A percentile compares a stretch with the other conserved stretches of the same genome.
These are phyloP conservation scores for Mortierella hygrophila DNA, from an alignment of 192 early-diverging fungal species.

Conservation along the genomic window DNA sequence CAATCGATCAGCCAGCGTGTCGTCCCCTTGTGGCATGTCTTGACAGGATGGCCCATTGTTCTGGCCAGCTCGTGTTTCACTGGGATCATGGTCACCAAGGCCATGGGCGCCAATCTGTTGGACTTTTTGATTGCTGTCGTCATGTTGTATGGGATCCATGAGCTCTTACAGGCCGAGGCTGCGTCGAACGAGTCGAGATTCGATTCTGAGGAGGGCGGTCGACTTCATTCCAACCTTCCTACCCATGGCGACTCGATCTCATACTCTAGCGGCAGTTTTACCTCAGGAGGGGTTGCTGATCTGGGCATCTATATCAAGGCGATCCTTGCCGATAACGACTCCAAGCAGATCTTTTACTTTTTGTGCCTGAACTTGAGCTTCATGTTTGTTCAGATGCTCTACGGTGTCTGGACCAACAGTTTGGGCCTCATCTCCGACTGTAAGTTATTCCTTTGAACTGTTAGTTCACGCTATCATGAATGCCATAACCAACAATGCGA, in stretches of 20 bases:
- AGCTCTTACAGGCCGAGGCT: slow-evolving; percentile 47
- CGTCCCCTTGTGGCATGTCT: slow-evolving; percentile 41
- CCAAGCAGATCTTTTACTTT: slow-evolving; percentile 95
- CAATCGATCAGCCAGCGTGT: slow-evolving; percentile 50
- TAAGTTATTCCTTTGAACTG: slow-evolving; percentile 30
- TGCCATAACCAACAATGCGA: background rate
- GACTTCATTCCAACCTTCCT: slow-evolving; percentile 48
- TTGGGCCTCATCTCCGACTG: slow-evolving; percentile 93
- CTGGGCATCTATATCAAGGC: slow-evolving; percentile 57
- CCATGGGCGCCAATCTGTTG: slow-evolving; percentile 48
- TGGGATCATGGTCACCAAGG: slow-evolving; percentile 50
- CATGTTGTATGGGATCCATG: slow-evolving; percentile 54
- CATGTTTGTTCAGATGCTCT: slow-evolving; percentile 90
- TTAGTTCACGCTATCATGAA: background rate
- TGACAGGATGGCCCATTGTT: slow-evolving; percentile 57
- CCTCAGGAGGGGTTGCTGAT: slow-evolving; percentile 27
- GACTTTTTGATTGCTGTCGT: slow-evolving; percentile 53
- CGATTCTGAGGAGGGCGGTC: slow-evolving; percentile 46
- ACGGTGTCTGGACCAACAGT: slow-evolving; percentile 86
- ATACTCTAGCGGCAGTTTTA: slow-evolving; percentile 3
- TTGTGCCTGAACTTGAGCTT: slow-evolving; percentile 92
- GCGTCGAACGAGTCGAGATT: slow-evolving; percentile 35
- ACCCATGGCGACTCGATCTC: slow-evolving; percentile 37
- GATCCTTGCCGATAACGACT: slow-evolving; percentile 78
- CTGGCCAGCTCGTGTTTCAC: slow-evolving; percentile 45